A percentile compares a stretch with the other conserved stretches of the same genome.
These are phyloP conservation scores for Suhomyces taliae DNA, from an alignment of 1,139 yeast species.

Conservation along the genomic window DNA sequence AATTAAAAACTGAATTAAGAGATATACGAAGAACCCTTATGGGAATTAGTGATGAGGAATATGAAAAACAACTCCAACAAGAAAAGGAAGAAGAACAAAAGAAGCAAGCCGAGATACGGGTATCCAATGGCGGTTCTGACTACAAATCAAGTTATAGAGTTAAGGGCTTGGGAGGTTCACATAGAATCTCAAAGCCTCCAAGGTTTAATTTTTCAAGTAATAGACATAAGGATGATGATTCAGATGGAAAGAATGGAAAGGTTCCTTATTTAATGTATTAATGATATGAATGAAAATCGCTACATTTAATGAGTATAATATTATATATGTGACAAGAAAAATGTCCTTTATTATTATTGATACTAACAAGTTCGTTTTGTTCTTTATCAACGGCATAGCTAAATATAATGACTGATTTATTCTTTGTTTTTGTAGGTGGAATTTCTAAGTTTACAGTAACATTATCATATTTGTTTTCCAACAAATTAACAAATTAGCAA, in stretches of 20 bases:
- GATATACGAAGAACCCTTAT: constrained; percentile 34
- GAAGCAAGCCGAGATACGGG: constrained; percentile 3
- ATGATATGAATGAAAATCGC: not conserved
- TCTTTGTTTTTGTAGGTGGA: too few relatives aligned
- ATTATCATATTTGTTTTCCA: too few relatives aligned
- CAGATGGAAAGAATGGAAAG: constrained; percentile 11
- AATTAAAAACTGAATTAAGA: constrained; percentile 33
- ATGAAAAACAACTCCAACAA: constrained; percentile 24
- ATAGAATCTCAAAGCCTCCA: constrained; percentile 32
- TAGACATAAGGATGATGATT: constrained; percentile 9
- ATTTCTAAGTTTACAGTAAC: too few relatives aligned
- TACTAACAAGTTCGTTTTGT: not conserved
- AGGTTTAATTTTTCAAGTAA: constrained; percentile 26
- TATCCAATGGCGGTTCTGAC: constrained; percentile 7
- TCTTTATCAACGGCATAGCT: not conserved
- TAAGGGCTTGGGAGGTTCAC: constrained; percentile 22
- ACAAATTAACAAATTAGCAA: too few relatives aligned
- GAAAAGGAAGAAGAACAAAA: constrained; percentile 11
- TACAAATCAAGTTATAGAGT: constrained; percentile 29
- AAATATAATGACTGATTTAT: not conserved
- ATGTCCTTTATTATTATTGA: not conserved
- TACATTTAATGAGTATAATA: not conserved
- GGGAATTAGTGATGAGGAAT: constrained; percentile 47
- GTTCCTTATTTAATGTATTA: constrained; percentile 16
- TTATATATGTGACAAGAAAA: too few relatives aligned